Percentiles rank a stretch among this genome's conserved stretches.
These are phyloP conservation scores for Podila minutissima DNA, from an alignment of 192 early-diverging fungal species.

Conservation along the genomic window DNA sequence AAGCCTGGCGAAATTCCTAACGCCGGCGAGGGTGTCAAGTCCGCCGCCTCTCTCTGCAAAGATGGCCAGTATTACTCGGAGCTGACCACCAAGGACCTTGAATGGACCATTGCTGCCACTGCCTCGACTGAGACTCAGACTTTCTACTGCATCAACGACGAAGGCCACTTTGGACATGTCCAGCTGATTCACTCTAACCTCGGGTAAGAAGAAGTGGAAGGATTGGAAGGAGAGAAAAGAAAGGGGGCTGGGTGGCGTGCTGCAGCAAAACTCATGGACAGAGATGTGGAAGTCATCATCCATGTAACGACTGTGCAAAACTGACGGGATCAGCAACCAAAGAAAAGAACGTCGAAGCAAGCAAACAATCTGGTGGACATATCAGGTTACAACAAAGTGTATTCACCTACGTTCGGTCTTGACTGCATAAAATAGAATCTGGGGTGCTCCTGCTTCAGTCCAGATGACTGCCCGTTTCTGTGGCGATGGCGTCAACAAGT, in stretches of 20 bases:
- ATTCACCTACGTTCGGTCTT: neutral
- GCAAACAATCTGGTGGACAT: neutral
- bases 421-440: conserved; percentile 24
- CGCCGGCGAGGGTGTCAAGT: conserved; percentile 48
- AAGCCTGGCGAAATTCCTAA: conserved; percentile 47
- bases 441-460: conserved; percentile 67
- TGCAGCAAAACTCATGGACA: too few species aligned
- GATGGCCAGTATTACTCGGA: conserved; percentile 57
- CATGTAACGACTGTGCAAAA: neutral
- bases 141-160: conserved; percentile 80
- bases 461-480: conserved; percentile 82
- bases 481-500: conserved; percentile 76
- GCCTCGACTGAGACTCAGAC: conserved; percentile 91
- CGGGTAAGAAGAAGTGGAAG: conserved; percentile 53
- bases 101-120: conserved; percentile 74
- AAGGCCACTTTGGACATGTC: conserved; percentile 84
- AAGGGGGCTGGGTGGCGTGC: too few species aligned
- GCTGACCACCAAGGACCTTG: conserved; percentile 68
- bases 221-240: conserved; percentile 3
- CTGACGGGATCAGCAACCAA: too few species aligned
- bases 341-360: neutral
- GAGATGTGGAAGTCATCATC: neutral
- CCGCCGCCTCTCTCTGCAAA: conserved; percentile 43
- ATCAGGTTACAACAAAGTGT: neutral
- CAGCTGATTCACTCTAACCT: conserved; percentile 94